Evolutionary conservation across 345 rosid genomes (phyloP), one percentile per base, ranked within the genome.

Genomic region (Sapria himalayana): DNA sequence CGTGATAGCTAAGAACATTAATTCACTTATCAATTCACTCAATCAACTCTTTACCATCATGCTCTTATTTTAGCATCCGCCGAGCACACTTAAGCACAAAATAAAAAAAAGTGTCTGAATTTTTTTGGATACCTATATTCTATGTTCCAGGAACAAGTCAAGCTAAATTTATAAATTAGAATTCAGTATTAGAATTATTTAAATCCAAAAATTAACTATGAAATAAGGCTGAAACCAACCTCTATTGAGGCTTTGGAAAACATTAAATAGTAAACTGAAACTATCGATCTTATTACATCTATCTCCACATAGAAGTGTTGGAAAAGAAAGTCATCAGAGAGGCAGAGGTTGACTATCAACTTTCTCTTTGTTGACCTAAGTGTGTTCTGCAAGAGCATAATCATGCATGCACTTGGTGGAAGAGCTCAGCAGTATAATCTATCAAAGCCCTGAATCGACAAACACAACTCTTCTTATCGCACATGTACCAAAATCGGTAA

Each of bases 371-470:
- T 71, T 77, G 22, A 68, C 71, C 49, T 57, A 69, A 8, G 68
- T 63, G n/a, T 37, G 45, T 33, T 67, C 72, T 25, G 60, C 51
- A 13, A 67, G 53, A 14, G 71, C 37, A 55, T 49, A 41, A 54
- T 67, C 78, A 45, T 48, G 66, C 0, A 74, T 71, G 51, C 66
- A 48, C 51, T 70, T 74, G 36, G 74, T 67, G 25, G 67, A 71
- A 19, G 75, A 57, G 35, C 72, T 50, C 4, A 74, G 68, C 55
- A 74, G 52, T 51, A 74, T 67, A 36, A 74, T 74, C 82, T 75
- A 74, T 75, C 78, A 71, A 49, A 74, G 68, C 10, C 78, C 75
- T n/a, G 81, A 73, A 48, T 67, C 77, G 12, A 70, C 74, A 3
- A 76, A 76, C 0, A 76, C 74, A 36, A 70, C 81, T 52, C 73